These are phyloP conservation scores for Pseudogymnoascus verrucosus DNA, from an alignment of 2,329 filamentous ascomycete species.

Conservation along the genomic window DNA sequence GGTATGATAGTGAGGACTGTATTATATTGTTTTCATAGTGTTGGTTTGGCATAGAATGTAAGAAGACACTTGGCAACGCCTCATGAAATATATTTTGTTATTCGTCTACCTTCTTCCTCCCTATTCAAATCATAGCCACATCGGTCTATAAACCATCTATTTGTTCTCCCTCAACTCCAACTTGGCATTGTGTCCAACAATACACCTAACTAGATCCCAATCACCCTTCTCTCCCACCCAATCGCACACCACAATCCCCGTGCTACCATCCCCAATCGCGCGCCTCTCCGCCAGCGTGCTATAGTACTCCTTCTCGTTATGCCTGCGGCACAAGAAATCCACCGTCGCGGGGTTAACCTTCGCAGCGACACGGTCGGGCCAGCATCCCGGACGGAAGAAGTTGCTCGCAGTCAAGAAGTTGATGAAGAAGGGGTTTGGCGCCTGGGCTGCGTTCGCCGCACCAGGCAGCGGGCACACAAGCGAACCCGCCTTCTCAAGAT, in stretches of 20 bases:
- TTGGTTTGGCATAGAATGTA: slow-evolving; percentile 5
- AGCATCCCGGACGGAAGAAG: slow-evolving; percentile 86
- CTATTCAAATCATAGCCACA: background rate
- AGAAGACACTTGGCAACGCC: slow-evolving; percentile 1
- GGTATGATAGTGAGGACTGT: background rate
- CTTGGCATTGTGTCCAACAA: slow-evolving; percentile 84
- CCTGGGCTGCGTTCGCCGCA: slow-evolving; percentile 23
- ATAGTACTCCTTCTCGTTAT: slow-evolving; percentile 39
- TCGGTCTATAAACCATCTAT: background rate
- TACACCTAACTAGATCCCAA: slow-evolving; percentile 82
- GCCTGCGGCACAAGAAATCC: slow-evolving; percentile 52
- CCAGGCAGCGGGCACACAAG: slow-evolving; percentile 39
- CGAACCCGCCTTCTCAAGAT: slow-evolving; percentile 65
- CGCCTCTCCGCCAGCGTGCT: slow-evolving; percentile 17
- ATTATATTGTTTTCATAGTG: slow-evolving; percentile 11
- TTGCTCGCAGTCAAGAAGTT: slow-evolving; percentile 90
- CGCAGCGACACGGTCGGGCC: slow-evolving; percentile 85
- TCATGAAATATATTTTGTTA: slow-evolving; percentile 5
- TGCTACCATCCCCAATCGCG: slow-evolving; percentile 63
- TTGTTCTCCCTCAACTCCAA: slow-evolving; percentile 36
- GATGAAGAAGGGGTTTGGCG: slow-evolving; percentile 59
- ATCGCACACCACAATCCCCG: slow-evolving; percentile 85
- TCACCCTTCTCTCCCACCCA: slow-evolving; percentile 83
- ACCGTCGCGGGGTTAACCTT: slow-evolving; percentile 74
- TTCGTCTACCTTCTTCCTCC: background rate